A percentile compares a stretch with the other conserved stretches of the same genome.
Conservation (phyloP, 768 basidiomycete genomes). For the Collybia nuda region DNA sequence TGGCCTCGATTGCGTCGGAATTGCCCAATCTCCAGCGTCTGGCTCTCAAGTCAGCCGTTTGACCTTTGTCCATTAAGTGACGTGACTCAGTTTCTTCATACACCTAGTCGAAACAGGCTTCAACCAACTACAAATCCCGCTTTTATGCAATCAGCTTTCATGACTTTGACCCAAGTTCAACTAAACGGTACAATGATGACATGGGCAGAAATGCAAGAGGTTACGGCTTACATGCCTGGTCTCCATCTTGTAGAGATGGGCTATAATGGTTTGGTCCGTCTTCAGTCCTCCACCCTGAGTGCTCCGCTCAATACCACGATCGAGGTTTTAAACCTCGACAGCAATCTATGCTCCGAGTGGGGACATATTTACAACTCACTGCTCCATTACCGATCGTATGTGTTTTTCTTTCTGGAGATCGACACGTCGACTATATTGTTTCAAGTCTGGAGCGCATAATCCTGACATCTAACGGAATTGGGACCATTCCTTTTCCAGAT, state of each 20-base stretch:
- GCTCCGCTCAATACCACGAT: slow-evolving; percentile 29
- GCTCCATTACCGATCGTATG: slow-evolving; percentile 44
- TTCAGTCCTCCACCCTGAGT: slow-evolving; percentile 23
- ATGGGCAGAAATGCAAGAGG: slow-evolving; percentile 65
- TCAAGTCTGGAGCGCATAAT: slow-evolving; percentile 66
- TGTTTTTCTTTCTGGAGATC: slow-evolving; percentile 15
- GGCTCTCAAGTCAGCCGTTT: slow-evolving; percentile 68
- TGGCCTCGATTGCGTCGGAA: slow-evolving; percentile 62
- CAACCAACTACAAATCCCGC: slow-evolving; percentile 30
- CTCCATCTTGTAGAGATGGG: slow-evolving; percentile 66
- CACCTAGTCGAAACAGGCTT: slow-evolving; percentile 68
- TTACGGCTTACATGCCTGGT: slow-evolving; percentile 51
- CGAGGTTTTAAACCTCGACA: slow-evolving; percentile 65
- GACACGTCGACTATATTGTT: slow-evolving; percentile 5
- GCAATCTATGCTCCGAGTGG: slow-evolving; percentile 65
- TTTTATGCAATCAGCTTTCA: slow-evolving; percentile 42
- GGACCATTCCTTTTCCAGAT: slow-evolving; percentile 43
- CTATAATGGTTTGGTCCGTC: slow-evolving; percentile 54
- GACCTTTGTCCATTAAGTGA: slow-evolving; percentile 5
- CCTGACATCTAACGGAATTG: slow-evolving; percentile 62
- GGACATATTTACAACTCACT: slow-evolving; percentile 43
- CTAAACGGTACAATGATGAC: slow-evolving; percentile 71
- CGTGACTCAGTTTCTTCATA: slow-evolving; percentile 12
- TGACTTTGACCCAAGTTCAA: slow-evolving; percentile 60
- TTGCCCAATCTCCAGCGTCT: slow-evolving; percentile 65